phyloP scores from a whole-genome alignment of 2,329 filamentous ascomycete species.

The Emmonsiellopsis sp. region DNA sequence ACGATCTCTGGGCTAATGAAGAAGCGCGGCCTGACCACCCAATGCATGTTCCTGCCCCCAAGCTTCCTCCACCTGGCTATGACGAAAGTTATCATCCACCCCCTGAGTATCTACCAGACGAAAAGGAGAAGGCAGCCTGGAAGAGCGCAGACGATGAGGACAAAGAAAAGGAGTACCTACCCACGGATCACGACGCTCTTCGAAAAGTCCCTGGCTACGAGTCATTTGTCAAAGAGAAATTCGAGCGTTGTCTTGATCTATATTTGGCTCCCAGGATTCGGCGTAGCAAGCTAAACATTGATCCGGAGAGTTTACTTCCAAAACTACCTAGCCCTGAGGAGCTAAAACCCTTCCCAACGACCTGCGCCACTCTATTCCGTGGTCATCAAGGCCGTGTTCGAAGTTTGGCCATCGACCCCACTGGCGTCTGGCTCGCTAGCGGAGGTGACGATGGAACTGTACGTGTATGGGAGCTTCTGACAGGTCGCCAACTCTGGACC shows the following conservation, averaged over 20 bases:
- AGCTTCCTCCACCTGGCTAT: slow-evolving; percentile 84
- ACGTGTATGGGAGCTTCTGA: slow-evolving; percentile 78
- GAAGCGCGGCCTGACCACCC: slow-evolving; percentile 69
- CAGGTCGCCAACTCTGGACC: slow-evolving; percentile 80
- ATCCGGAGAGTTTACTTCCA: slow-evolving; percentile 82
- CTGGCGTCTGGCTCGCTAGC: slow-evolving; percentile 76
- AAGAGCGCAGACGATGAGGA: slow-evolving; percentile 76
- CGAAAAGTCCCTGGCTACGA: slow-evolving; percentile 89
- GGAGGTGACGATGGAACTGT: slow-evolving; percentile 92
- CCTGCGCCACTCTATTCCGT: slow-evolving; percentile 75
- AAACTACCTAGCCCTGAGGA: slow-evolving; percentile 91
- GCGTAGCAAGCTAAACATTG: slow-evolving; percentile 92
- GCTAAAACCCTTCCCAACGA: slow-evolving; percentile 86
- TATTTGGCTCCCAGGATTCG: slow-evolving; percentile 89
- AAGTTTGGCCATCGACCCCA: slow-evolving; percentile 74
- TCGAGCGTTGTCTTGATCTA: slow-evolving; percentile 88
- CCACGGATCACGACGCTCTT: slow-evolving; percentile 71
- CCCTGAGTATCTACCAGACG: slow-evolving; percentile 81
- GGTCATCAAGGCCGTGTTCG: slow-evolving; percentile 86
- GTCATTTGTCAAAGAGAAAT: slow-evolving; percentile 85
- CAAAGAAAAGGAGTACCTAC: slow-evolving; percentile 78
- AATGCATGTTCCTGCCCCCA: slow-evolving; percentile 93
- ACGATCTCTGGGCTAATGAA: slow-evolving; percentile 94
- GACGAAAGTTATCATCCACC: slow-evolving; percentile 96
- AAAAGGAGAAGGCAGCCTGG: slow-evolving; percentile 77